Conservation (phyloP, 805 yeast species). For the Candida nonsorbophila region DNA sequence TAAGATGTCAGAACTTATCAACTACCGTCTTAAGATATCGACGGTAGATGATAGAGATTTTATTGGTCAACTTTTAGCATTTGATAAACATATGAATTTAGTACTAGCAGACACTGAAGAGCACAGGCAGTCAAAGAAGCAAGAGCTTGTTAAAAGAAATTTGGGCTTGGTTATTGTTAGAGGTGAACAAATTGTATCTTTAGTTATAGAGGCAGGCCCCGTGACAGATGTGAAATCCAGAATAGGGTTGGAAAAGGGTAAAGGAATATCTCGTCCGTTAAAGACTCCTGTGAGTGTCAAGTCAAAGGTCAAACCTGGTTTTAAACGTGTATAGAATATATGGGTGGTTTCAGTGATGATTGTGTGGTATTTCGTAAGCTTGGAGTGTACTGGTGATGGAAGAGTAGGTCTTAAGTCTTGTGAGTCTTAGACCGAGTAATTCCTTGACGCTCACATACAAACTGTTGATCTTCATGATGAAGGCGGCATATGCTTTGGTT, state of each 20-base stretch:
- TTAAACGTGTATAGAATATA: constrained; percentile 3
- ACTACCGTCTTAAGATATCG: constrained; percentile 67
- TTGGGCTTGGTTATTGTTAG: constrained; percentile 80
- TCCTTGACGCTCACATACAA: too few relatives aligned
- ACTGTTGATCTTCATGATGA: too few relatives aligned
- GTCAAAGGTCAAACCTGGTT: constrained; percentile 12
- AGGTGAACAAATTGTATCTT: constrained; percentile 80
- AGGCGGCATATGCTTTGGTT: too few relatives aligned
- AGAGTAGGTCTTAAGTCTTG: too few relatives aligned
- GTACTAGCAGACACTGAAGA: constrained; percentile 85
- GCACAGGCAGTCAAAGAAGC: constrained; percentile 63
- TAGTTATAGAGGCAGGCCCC: constrained; percentile 62
- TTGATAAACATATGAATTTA: constrained; percentile 84
- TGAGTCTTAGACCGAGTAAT: too few relatives aligned
- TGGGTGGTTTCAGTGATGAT: too few relatives aligned
- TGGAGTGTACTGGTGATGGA: too few relatives aligned
- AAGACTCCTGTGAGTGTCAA: constrained; percentile 26
- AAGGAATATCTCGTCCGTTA: constrained; percentile 28
- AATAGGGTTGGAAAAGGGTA: constrained; percentile 17
- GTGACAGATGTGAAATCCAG: constrained; percentile 34
- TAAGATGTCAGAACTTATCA: constrained; percentile 59
- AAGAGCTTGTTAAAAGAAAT: constrained; percentile 59
- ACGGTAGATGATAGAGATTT: constrained; percentile 75
- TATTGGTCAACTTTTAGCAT: constrained; percentile 78
- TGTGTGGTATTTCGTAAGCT: neutral